These are phyloP conservation scores for Rhodotorula glutinis DNA, from an alignment of 1,284 basidiomycete genomes.

Conservation along the genomic window DNA sequence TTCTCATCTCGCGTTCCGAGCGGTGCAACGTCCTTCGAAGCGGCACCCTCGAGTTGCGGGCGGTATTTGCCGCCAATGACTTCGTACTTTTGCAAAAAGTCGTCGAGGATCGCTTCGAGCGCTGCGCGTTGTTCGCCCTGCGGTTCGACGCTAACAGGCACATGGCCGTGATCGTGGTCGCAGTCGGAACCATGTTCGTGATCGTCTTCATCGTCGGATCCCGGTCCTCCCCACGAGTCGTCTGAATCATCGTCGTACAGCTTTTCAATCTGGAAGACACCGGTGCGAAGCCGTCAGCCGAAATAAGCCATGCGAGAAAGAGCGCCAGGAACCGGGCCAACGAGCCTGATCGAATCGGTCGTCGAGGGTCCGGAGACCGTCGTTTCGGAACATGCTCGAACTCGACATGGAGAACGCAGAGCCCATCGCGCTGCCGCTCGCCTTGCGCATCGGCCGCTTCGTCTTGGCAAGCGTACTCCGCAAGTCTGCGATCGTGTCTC, in stretches of 20 bases:
- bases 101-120: slow-evolving; percentile 86
- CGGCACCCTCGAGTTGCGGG: slow-evolving; percentile 56
- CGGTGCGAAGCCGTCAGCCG: too few species aligned
- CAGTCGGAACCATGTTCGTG: slow-evolving; percentile 51
- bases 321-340: slow-evolving; percentile 5
- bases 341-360: slow-evolving; percentile 87
- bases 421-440: slow-evolving; percentile 45
- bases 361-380: slow-evolving; percentile 81
- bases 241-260: slow-evolving; percentile 60
- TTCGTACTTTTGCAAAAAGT: slow-evolving; percentile 91
- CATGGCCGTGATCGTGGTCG: slow-evolving; percentile 66
- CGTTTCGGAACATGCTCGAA: slow-evolving; percentile 90
- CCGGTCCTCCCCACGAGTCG: slow-evolving; percentile 36
- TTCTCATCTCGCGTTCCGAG: slow-evolving; percentile 2
- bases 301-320: too few species aligned
- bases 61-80: slow-evolving; percentile 76
- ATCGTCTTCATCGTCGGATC: slow-evolving; percentile 48
- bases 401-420: slow-evolving; percentile 96
- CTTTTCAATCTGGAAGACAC: slow-evolving; percentile 61
- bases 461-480: slow-evolving; percentile 59
- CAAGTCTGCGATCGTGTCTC: slow-evolving; percentile 63
- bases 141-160: not conserved
- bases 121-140: slow-evolving; percentile 60
- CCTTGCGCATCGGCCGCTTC: slow-evolving; percentile 71
- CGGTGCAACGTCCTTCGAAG: too few species aligned